Conservation (phyloP, 2,329 filamentous ascomycete genomes). For the Penicillium sp. region DNA sequence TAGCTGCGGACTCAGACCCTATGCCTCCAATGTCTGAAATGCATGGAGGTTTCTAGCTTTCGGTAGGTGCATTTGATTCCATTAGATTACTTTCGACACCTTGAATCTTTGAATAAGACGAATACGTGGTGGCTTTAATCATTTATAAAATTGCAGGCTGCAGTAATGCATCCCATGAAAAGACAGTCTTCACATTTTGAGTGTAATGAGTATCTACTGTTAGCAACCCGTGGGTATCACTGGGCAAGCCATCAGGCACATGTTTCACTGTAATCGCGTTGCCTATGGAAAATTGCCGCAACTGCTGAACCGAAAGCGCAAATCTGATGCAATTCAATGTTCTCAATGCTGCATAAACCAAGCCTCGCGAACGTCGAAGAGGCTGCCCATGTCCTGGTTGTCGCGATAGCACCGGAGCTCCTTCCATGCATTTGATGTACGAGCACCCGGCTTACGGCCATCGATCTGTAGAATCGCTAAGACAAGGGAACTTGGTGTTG, state of each 20-base stretch:
- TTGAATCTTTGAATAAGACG: too few species aligned
- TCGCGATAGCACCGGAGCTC: slow-evolving; percentile 45
- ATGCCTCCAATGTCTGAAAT: slow-evolving; percentile 11
- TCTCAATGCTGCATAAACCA: slow-evolving; percentile 37
- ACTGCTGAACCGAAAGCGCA: background rate
- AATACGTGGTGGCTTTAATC: too few species aligned
- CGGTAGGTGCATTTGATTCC: too few species aligned
- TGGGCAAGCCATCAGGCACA: background rate
- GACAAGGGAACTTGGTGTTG: slow-evolving; percentile 31
- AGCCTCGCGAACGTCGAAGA: slow-evolving; percentile 47
- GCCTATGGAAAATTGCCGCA: background rate
- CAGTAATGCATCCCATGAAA: background rate
- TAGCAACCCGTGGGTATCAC: background rate
- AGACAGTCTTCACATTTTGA: background rate
- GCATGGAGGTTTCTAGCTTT: slow-evolving; percentile 7
- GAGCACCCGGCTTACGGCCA: slow-evolving; percentile 36
- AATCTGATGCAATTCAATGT: background rate
- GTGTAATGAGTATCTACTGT: background rate
- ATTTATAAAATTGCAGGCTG: too few species aligned
- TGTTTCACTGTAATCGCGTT: background rate
- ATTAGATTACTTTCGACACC: too few species aligned
- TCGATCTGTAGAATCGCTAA: slow-evolving; percentile 43
- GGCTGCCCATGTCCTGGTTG: slow-evolving; percentile 50
- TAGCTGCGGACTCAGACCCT: slow-evolving; percentile 35
- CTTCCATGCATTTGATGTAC: slow-evolving; percentile 47